Base-by-base conservation (phyloP, 352 stramenopile genomes). In the Phytophthora aleatoria region DNA sequence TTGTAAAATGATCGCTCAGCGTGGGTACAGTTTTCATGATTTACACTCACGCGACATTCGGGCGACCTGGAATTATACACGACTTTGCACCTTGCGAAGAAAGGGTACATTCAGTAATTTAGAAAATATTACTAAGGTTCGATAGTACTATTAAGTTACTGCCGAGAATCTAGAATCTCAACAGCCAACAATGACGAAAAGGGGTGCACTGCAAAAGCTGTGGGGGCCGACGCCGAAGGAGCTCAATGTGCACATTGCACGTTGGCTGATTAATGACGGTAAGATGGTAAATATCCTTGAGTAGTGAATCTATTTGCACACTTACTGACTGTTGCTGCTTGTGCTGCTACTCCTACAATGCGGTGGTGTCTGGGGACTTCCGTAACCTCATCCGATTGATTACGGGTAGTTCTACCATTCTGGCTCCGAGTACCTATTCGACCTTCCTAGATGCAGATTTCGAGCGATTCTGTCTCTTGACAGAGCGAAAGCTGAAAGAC, bases 21-120 rank as follows among this genome's bases (percentile, higher is more conserved):
- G 52, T 60, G 52, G 41, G 53, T 61, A 43, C 39, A 26, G 27
- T 50, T 41, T 38, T 15, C n/a, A 16, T 41, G 35, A 28, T 39
- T 26, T 41, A 52, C 47, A 38, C 4, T 39, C 44, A 20, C 24
- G 44, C 12, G n/a, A 51, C 44, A 38, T 39, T 52, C 13, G 47
- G 12, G 28, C 47, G 47, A 41, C 27, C 12, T 16, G 10, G n/a
- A n/a, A n/a, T 5, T 1, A 26, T 1, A 6, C 30, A 2, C 13
- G 15, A 8, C 13, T 50, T 36, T 50, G 44, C 47, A 52, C 28
- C 47, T 52, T 52, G 20, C 20, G 20, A 20, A 20, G 20, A 20
- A 20, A 20, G 20, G 20, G 20, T 20, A 20, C 20, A 20, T 20
- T 1, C 20, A 20, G 20, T 20, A 20, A 20, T 20, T 20, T 20